Percentiles rank a stretch among this genome's conserved stretches.
Evolutionary conservation across 805 yeast species (phyloP).

Genomic region (Lipomyces chichibuensis): DNA sequence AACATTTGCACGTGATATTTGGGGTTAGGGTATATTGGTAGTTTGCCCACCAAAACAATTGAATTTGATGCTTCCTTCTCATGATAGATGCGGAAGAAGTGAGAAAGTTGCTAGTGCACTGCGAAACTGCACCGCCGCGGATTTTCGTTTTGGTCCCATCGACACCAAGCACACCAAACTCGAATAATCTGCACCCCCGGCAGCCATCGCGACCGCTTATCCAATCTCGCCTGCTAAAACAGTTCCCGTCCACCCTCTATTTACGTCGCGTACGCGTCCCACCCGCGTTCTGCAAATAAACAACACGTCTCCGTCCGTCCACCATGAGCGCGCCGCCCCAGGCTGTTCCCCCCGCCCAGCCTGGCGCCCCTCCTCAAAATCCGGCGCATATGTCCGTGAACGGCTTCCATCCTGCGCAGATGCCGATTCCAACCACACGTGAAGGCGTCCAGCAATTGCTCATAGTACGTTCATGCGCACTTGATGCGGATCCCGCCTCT

Average conservation of each 20-base stretch:
- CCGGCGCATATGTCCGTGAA: conserved; percentile 5
- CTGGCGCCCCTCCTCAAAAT: conserved; percentile 5
- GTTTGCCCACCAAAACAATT: neutral
- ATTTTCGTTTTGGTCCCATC: neutral
- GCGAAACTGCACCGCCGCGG: neutral
- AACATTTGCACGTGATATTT: neutral
- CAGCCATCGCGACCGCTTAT: neutral
- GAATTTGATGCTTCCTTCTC: no score
- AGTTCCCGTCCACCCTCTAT: neutral
- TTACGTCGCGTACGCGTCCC: conserved; percentile 3
- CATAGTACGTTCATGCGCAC: conserved; percentile 15
- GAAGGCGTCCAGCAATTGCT: conserved; percentile 33
- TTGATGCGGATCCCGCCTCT: neutral
- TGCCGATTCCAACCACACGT: conserved; percentile 29
- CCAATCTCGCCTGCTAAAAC: neutral
- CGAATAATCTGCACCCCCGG: neutral
- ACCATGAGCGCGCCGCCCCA: conserved; percentile 30
- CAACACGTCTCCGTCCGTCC: conserved; percentile 6
- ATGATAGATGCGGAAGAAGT: neutral
- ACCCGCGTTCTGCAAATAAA: neutral
- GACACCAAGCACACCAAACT: neutral
- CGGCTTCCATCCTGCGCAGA: conserved; percentile 17
- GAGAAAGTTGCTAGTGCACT: neutral
- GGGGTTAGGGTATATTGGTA: neutral
- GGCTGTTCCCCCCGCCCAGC: conserved; percentile 12